Evolutionary conservation across 805 yeast species (phyloP), one percentile per base, ranked within the genome.

Genomic region (Metschnikowia kofuensis): DNA sequence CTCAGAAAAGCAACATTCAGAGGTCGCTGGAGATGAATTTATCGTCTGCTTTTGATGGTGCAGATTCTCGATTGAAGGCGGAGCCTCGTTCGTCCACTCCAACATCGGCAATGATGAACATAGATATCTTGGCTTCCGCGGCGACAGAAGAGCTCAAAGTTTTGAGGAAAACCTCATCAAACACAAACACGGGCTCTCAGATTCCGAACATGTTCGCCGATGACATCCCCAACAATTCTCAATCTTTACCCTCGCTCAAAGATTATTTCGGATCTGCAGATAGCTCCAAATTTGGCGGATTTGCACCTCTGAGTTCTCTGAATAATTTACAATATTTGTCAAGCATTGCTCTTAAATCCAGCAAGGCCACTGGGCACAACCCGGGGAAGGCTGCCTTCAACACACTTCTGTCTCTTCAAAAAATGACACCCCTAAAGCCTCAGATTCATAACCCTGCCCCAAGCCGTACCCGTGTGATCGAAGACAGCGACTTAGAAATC

Each of bases 61-160:
- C 46, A 7, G 52, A 51, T 14, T 29, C 37, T 27, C 45, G 14
- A 11, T 36, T 34, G 38, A 45, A 40, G 13, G 53, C 51, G 11
- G 55, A 45, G 27, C 28, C 42, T 43, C 50, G 16, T 28, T 42
- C 50, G 2, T 37, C 43, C 10, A 48, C 50, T 7, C 50, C 44
- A 27, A 43, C 31, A 28, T 48, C 50, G 44, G 44, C 58, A 26
- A 62, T 64, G 36, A 55, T 72, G 63, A 77, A 76, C 55, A 79
- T 79, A 43, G 80, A 79, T 58, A 65, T 78, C 2, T 62, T 79
- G 42, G 83, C 83, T 6, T 66, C 76, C 11, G 82, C 83, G 6
- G 83, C 84, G 4, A 70, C 80, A 3, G 80, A 78, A 58, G 84
- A 79, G 60, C 67, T 79, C 48, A 70, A 70, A 47, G 69, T 70